Evolutionary conservation across 441 rosid genomes (phyloP), one percentile per base, ranked within the genome.

Genomic region (Brassica hybrid): DNA sequence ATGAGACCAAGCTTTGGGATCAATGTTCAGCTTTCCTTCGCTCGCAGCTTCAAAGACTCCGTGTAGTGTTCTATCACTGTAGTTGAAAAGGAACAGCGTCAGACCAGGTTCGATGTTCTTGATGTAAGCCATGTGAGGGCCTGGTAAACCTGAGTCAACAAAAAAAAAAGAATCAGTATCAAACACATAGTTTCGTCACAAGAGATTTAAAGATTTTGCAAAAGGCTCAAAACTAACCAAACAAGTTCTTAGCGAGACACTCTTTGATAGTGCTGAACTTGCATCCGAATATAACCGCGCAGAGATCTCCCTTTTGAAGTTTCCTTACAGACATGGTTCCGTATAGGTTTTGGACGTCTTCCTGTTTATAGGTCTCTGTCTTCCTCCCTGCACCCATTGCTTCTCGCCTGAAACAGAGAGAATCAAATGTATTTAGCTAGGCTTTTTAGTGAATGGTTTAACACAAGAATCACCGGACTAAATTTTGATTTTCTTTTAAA

Each of bases 41-140:
- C 92, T 83, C 13, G 86, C 82, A 6, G 90, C 86, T 78, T 88
- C 90, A 57, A 82, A 88, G 64, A 88, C 74, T 21, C 92, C 92
- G 63, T 83, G 83, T 36, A 88, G 90, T 65, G 82, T 88, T 83
- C 87, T 80, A 67, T 85, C 90, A 38, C 86, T 84, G 76, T 86
- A 88, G 86, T 88, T 88, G 86, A 88, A 88, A 72, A 88, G 16
- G 73, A 88, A 88, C 32, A 88, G 78, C 1, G 89, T 82, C 85
- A 88, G 66, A 61, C 90, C 89, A 4, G 88, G 86, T 34, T 80
- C 71, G 2, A 88, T 80, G 69, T 86, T 81, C 81, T 67, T 74
- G 70, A 85, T 87, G 73, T 88, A 88, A 0, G 87, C 72, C 74
- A 72, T 72, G 65, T 86, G 90, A 4, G 61, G 79, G 21, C 73